Evolutionary conservation across 2,329 filamentous ascomycete species (phyloP).

Genomic region (Fusarium dlaminii): DNA sequence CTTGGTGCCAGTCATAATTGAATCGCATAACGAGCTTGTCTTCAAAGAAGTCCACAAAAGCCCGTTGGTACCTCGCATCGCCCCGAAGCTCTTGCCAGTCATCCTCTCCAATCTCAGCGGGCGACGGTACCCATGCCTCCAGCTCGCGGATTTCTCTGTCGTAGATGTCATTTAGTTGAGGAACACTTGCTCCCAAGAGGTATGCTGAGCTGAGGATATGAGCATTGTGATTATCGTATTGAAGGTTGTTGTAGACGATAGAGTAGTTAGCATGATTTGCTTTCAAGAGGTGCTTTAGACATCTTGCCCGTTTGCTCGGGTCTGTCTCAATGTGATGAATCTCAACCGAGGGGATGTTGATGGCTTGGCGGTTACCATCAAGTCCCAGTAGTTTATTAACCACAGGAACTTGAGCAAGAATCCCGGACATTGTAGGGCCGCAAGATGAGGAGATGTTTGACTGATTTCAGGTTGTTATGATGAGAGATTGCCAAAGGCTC

Average conservation of each 20-base stretch:
- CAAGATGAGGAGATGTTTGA: neutral
- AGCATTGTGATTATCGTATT: conserved; percentile 84
- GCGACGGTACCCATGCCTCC: conserved; percentile 84
- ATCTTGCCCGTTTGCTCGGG: conserved; percentile 80
- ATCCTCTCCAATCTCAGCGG: conserved; percentile 80
- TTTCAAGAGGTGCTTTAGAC: conserved; percentile 88
- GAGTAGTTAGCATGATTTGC: conserved; percentile 92
- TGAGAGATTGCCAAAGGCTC: conserved; percentile 17
- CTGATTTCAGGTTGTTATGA: conserved; percentile 16
- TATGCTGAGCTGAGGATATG: conserved; percentile 89
- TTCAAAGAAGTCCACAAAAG: conserved; percentile 95
- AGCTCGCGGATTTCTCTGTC: conserved; percentile 77
- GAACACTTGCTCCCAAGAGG: conserved; percentile 77
- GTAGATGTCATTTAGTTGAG: conserved; percentile 83
- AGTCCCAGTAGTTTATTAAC: conserved; percentile 43
- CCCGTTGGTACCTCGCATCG: conserved; percentile 82
- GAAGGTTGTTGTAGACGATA: conserved; percentile 78
- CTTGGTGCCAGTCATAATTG: conserved; percentile 84
- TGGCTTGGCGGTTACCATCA: conserved; percentile 47
- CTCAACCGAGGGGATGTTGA: conserved; percentile 73
- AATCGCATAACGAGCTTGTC: conserved; percentile 80
- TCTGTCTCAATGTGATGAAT: conserved; percentile 83
- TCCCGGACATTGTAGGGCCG: conserved; percentile 43
- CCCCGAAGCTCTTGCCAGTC: conserved; percentile 92
- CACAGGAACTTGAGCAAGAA: conserved; percentile 48